Evolutionary conservation across 331 rosid genomes (phyloP).

Genomic region (Phaseolus coccineus): DNA sequence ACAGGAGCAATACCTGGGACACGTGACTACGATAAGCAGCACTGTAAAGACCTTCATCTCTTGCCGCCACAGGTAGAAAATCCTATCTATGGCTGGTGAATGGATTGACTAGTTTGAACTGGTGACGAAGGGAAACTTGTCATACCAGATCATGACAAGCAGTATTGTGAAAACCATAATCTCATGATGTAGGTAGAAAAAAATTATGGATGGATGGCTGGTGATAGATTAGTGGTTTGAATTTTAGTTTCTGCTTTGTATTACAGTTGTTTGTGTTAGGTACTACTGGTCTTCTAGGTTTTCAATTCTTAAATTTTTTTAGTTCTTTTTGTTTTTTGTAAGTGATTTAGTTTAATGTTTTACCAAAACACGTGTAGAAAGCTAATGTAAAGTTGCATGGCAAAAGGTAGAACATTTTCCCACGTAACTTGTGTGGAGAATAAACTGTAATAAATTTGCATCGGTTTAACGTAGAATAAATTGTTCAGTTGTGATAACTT

Average conservation of each 20-base stretch:
- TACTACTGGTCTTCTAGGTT: slow-evolving; percentile 36
- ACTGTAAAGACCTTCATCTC: slow-evolving; percentile 84
- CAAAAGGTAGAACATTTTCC: slow-evolving; percentile 5
- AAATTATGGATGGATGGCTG: slow-evolving; percentile 65
- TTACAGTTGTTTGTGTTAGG: slow-evolving; percentile 51
- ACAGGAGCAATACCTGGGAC: slow-evolving; percentile 95
- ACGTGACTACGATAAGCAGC: slow-evolving; percentile 86
- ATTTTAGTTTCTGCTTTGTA: slow-evolving; percentile 42
- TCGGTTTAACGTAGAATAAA: slow-evolving; percentile 20
- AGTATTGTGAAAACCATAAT: slow-evolving; percentile 66
- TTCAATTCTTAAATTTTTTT: slow-evolving; percentile 45
- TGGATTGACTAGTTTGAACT: slow-evolving; percentile 25
- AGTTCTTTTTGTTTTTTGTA: slow-evolving; percentile 35
- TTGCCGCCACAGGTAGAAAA: slow-evolving; percentile 89
- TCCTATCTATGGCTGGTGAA: slow-evolving; percentile 92
- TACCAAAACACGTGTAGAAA: slow-evolving; percentile 35
- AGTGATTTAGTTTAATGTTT: slow-evolving; percentile 34
- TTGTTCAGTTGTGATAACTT: background rate
- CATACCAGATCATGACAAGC: slow-evolving; percentile 60
- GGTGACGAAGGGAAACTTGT: slow-evolving; percentile 64
- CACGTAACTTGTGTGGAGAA: background rate
- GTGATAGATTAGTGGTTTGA: slow-evolving; percentile 45
- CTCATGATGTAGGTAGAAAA: slow-evolving; percentile 61
- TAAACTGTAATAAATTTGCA: slow-evolving; percentile 13
- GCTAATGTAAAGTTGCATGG: slow-evolving; percentile 24